These are phyloP conservation scores for Stagonosporopsis rhizophila DNA, from an alignment of 2,329 filamentous ascomycete genomes.

Conservation along the genomic window DNA sequence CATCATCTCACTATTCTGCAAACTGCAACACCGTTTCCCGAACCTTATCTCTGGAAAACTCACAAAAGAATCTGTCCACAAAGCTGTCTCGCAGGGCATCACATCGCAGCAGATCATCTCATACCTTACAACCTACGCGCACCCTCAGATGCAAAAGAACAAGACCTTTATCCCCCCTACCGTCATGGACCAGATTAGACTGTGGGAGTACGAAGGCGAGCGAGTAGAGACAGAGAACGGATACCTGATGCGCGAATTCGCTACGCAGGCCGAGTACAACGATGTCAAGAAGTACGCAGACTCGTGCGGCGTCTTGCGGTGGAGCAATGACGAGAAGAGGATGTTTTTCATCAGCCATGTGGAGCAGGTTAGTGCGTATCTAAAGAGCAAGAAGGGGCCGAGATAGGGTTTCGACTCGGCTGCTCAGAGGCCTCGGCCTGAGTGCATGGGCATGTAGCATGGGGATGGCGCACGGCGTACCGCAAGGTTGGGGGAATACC, in stretches of 20 bases:
- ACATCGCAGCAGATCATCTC: slow-evolving; percentile 94
- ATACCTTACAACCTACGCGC: slow-evolving; percentile 90
- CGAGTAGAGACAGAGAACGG: slow-evolving; percentile 84
- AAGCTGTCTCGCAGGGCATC: slow-evolving; percentile 88
- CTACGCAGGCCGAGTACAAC: slow-evolving; percentile 71
- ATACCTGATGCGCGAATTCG: slow-evolving; percentile 90
- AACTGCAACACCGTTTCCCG: slow-evolving; percentile 87
- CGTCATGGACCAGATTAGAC: slow-evolving; percentile 93
- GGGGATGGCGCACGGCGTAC: neutral
- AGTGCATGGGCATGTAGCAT: neutral
- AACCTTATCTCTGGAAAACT: slow-evolving; percentile 94
- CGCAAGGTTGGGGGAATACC: neutral
- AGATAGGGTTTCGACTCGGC: neutral
- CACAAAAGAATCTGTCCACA: slow-evolving; percentile 84
- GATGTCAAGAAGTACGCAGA: slow-evolving; percentile 78
- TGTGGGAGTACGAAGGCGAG: slow-evolving; percentile 98
- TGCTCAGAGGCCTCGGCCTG: neutral
- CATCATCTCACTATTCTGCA: slow-evolving; percentile 87
- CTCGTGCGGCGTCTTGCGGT: slow-evolving; percentile 87
- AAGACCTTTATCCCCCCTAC: slow-evolving; percentile 87
- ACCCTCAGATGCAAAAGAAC: slow-evolving; percentile 86
- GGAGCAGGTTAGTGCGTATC: slow-evolving; percentile 84
- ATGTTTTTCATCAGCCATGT: slow-evolving; percentile 93
- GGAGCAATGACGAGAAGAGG: slow-evolving; percentile 79
- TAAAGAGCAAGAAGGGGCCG: slow-evolving; percentile 60